Evolutionary conservation across 2,329 filamentous ascomycete species (phyloP).

Genomic region (Penicillium corylophilum): DNA sequence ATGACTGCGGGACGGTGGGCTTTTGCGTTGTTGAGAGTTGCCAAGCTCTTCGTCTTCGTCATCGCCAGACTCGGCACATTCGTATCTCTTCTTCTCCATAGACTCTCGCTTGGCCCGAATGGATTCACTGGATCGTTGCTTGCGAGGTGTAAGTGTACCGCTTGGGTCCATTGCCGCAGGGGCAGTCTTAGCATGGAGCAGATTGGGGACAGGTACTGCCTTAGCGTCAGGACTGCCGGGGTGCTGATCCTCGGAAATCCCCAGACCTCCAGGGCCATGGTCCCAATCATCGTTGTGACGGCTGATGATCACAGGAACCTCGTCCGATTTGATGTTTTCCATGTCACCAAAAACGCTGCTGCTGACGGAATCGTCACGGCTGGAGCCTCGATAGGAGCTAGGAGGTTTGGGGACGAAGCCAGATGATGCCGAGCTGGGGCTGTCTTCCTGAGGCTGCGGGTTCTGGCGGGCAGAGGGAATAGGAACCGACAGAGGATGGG

Average conservation of each 20-base stretch:
- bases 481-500: constrained; percentile 60
- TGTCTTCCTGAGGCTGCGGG: constrained; percentile 68
- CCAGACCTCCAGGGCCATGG: constrained; percentile 64
- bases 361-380: constrained; percentile 82
- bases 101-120: constrained; percentile 72
- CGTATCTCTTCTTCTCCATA: constrained; percentile 68
- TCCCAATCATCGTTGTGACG: constrained; percentile 78
- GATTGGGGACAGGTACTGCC: constrained; percentile 49
- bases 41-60: constrained; percentile 93
- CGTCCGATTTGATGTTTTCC: constrained; percentile 74
- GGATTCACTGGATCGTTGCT: constrained; percentile 69
- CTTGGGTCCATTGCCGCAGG: constrained; percentile 60
- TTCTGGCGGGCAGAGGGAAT: constrained; percentile 64
- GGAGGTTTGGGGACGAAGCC: constrained; percentile 67
- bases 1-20: constrained; percentile 50
- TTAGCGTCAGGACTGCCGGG: constrained; percentile 24
- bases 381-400: constrained; percentile 75
- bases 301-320: constrained; percentile 72
- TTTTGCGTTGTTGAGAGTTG: constrained; percentile 53
- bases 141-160: constrained; percentile 52
- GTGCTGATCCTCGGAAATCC: constrained; percentile 64
- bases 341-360: constrained; percentile 81
- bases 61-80: constrained; percentile 83
- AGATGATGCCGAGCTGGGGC: constrained; percentile 77
- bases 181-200: constrained; percentile 63